These are phyloP conservation scores for Penicillium sp. DNA, from an alignment of 2,329 filamentous ascomycete genomes.

Conservation along the genomic window DNA sequence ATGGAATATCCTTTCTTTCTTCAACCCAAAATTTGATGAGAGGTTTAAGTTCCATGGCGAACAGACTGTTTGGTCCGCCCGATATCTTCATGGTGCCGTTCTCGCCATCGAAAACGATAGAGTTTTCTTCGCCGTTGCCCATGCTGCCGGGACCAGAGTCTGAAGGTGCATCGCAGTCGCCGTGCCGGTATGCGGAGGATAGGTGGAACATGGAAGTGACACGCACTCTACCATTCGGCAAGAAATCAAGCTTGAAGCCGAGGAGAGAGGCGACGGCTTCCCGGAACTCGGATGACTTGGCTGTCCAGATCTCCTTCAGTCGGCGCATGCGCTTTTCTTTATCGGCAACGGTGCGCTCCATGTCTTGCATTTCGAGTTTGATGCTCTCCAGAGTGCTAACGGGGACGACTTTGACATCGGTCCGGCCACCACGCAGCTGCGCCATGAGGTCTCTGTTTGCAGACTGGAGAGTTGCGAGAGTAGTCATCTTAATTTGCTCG, in stretches of 20 bases:
- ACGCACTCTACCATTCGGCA: constrained; percentile 94
- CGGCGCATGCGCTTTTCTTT: constrained; percentile 79
- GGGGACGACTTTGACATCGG: constrained; percentile 66
- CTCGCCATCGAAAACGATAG: constrained; percentile 83
- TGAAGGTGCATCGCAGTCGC: constrained; percentile 57
- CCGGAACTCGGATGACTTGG: constrained; percentile 91
- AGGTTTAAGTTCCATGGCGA: constrained; percentile 79
- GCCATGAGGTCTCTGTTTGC: constrained; percentile 83
- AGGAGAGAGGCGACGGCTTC: constrained; percentile 90
- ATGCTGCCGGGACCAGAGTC: constrained; percentile 52
- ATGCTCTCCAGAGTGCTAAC: constrained; percentile 72
- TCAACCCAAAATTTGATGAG: constrained; percentile 95
- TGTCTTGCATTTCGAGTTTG: constrained; percentile 72
- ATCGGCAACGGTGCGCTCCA: constrained; percentile 65
- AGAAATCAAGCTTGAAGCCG: constrained; percentile 92
- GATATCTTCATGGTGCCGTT: constrained; percentile 97
- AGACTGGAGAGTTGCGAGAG: constrained; percentile 71
- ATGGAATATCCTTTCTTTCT: constrained; percentile 88
- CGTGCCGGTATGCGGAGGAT: constrained; percentile 50
- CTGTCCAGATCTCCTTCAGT: constrained; percentile 87
- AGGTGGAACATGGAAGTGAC: constrained; percentile 85
- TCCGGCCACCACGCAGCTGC: constrained; percentile 59
- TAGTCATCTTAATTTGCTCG: constrained; percentile 80
- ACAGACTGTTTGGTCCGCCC: constrained; percentile 81
- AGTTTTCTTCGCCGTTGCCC: constrained; percentile 54